Base-by-base conservation (phyloP, 2,329 filamentous ascomycete species). In the Lojkania enalia region DNA sequence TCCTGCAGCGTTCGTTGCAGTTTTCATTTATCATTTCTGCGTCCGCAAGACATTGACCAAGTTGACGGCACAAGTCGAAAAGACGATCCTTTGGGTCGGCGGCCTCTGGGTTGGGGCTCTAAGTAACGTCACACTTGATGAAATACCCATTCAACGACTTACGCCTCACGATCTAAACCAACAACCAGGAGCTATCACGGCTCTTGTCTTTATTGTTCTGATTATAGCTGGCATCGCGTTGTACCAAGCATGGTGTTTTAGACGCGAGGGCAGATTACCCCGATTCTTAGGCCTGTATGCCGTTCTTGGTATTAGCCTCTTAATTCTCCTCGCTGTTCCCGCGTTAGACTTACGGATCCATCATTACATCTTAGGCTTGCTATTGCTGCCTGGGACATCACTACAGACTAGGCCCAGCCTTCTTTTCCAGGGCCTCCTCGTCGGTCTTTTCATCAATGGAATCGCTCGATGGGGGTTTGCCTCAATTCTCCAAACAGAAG, bases 401-500 rank as follows among this genome's bases (percentile, higher is more conserved):
- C 81, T 97, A 65, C 91, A 96, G 57, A 97, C 88, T 2, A 83
- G 94, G 0, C 86, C 88, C 0, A 86, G 86, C 1, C 76, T 97
- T n/a, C 67, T 96, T 1, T 96, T 90, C 60, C 92, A 97, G 67
- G 94, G 94, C 4, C 73, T 99, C 2, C 77, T 99, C 0, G 75
- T 97, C 4, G 94, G 94, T 0, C 79, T 97, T 0, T 97, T 96
- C 69, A 84, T 96, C 71, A 96, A 96, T 64, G 92, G 94, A 40
- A 83, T 95, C 46, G 91, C 91, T 3, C 81, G 92, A 29, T 97
- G 94, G 94, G 90, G 90, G 0, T 97, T 95, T 65, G 91, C 90
- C 48, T 79, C 88, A 0, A 82, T 97, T 31, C 78, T 97, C 13
- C 86, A 99, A 71, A 97, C 94, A 0, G 81, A 86, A 0, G 78